These are phyloP conservation scores for Aspergillus biplanus DNA, from an alignment of 495 filamentous ascomycete genomes.

Conservation along the genomic window DNA sequence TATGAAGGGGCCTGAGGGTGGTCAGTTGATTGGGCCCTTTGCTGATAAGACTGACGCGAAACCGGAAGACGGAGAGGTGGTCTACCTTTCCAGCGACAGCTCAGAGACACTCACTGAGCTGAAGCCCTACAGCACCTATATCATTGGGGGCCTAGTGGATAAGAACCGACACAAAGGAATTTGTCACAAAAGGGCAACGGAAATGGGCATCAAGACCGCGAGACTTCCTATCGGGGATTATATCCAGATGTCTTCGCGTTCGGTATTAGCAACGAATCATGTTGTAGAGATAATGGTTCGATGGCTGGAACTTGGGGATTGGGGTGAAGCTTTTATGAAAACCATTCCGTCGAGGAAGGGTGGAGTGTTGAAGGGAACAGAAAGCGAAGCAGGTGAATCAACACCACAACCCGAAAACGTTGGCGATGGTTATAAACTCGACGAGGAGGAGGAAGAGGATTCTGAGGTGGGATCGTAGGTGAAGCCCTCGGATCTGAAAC, in stretches of 20 bases:
- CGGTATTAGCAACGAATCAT: constrained; percentile 89
- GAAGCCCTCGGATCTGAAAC: not conserved
- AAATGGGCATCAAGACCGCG: constrained; percentile 78
- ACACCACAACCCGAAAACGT: constrained; percentile 19
- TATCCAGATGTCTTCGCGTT: constrained; percentile 82
- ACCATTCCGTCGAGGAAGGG: constrained; percentile 88
- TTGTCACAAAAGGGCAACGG: constrained; percentile 80
- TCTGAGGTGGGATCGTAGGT: not conserved
- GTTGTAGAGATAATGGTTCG: constrained; percentile 94
- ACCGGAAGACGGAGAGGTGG: constrained; percentile 59
- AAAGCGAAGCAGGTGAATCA: constrained; percentile 13
- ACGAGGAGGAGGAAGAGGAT: not conserved
- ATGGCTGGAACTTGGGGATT: constrained; percentile 87
- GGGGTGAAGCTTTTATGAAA: constrained; percentile 84
- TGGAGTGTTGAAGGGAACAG: constrained; percentile 53
- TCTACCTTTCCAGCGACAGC: constrained; percentile 90
- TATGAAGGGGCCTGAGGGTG: constrained; percentile 59
- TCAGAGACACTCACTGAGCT: constrained; percentile 77
- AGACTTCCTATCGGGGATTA: constrained; percentile 92
- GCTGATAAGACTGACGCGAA: constrained; percentile 43
- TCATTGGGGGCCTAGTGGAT: constrained; percentile 94
- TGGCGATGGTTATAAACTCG: constrained; percentile 6
- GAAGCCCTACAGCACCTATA: constrained; percentile 84
- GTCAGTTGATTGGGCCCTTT: constrained; percentile 58
- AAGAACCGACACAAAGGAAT: constrained; percentile 93